These are phyloP conservation scores for Quillaja saponaria DNA, from an alignment of 306 rosid species.

Conservation along the genomic window DNA sequence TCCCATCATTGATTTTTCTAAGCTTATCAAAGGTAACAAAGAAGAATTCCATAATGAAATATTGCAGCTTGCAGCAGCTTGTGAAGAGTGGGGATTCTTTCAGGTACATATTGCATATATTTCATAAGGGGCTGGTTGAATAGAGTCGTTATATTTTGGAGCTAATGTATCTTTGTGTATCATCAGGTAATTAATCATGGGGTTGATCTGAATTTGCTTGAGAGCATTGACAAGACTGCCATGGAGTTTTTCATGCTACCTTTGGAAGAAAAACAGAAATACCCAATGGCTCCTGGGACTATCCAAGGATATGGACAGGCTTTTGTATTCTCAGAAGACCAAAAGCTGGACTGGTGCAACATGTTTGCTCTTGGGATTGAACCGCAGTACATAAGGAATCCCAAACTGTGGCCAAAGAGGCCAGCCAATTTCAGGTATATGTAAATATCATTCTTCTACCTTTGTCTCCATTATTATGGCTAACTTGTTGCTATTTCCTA, in stretches of 20 bases:
- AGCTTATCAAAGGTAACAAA: constrained; percentile 51
- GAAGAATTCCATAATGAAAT: constrained; percentile 50
- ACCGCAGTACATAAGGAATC: constrained; percentile 63
- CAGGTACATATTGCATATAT: constrained; percentile 52
- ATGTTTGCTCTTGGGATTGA: constrained; percentile 93
- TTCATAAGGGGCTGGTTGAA: not conserved
- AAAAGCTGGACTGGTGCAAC: constrained; percentile 95
- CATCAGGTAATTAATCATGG: constrained; percentile 79
- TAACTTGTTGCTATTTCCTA: not conserved
- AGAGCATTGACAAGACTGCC: constrained; percentile 62
- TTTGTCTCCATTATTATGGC: not conserved
- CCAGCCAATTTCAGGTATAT: constrained; percentile 74
- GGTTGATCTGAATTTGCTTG: constrained; percentile 60
- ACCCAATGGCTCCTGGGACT: constrained; percentile 85
- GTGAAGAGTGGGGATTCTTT: constrained; percentile 92
- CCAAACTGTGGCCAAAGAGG: constrained; percentile 77
- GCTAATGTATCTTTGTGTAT: constrained; percentile 29
- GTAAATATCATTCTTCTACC: not conserved
- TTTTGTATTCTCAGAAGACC: constrained; percentile 94
- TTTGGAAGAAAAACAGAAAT: constrained; percentile 81
- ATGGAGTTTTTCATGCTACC: constrained; percentile 87
- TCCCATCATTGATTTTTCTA: constrained; percentile 73
- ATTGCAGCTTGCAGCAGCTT: constrained; percentile 61
- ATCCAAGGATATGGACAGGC: constrained; percentile 97
- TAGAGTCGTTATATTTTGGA: not conserved